Evolutionary conservation across 352 stramenopile species (phyloP), one percentile per base, ranked within the genome.

Genomic region (Globisporangium spinosum): DNA sequence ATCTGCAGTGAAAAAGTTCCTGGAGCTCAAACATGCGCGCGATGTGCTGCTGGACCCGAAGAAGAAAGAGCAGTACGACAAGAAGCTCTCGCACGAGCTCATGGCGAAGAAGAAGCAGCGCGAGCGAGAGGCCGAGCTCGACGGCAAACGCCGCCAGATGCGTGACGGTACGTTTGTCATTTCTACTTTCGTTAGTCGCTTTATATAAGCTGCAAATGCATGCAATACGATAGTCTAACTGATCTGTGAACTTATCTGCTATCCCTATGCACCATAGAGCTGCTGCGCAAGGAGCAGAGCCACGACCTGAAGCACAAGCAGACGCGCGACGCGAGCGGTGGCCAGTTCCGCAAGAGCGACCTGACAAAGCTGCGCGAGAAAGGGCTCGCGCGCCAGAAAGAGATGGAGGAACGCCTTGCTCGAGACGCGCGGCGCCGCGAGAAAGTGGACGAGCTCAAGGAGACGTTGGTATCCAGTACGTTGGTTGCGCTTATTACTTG

Each of bases 31-130:
- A 25, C 75, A 90, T 72, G 83, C 87, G 53, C 83, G 85, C 43
- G 85, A 95, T 61, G 75, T 88, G 56, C 70, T 95, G 43, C 70
- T 93, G 65, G 85, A 95, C 56, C 82, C 87, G 3, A 89, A 89
- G 64, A 80, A 91, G 70, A 95, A 95, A 60, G 80, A 87, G 49
- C 68, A 76, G n/a, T 95, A 95, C 70, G 87, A 95, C 68, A 89
- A 89, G 70, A 87, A 89, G 65, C 67, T 93, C 3, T 90, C 79
- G 3, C 70, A 78, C 29, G 80, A 91, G 55, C 60, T 89, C 15
- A 65, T 89, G 76, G 75, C 76, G 47, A 85, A 86, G 58, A 88
- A 86, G 65, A 76, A 90, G 62, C 80, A 91, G 74, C 77, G 79
- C 32, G 82, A 93, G 61, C 82, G 83, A 5, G 79, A 91, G 17